phyloP scores from a whole-genome alignment of 345 rosid species.

The Citrus medica region DNA sequence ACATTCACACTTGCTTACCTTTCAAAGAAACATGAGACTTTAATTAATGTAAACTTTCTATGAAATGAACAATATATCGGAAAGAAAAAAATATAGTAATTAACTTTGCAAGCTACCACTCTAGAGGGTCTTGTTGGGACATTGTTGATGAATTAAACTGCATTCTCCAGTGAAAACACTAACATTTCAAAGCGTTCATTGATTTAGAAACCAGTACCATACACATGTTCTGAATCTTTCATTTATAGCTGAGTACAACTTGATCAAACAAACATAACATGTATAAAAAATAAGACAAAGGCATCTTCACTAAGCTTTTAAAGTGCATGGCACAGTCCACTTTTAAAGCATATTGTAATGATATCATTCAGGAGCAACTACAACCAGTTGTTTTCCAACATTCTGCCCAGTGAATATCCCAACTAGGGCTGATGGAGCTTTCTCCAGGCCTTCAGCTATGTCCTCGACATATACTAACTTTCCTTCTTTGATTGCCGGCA shows the following conservation, averaged over 20 bases:
- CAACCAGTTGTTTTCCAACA: slow-evolving; percentile 49
- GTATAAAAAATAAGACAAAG: not conserved
- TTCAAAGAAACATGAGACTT: no score
- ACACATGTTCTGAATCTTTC: not conserved
- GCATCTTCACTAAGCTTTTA: not conserved
- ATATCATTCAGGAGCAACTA: slow-evolving; percentile 34
- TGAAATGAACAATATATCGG: no score
- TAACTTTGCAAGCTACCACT: no score
- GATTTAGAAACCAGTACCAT: not conserved
- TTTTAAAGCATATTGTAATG: not conserved
- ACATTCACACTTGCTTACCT: no score
- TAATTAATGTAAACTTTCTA: no score
- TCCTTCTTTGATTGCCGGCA: slow-evolving; percentile 40
- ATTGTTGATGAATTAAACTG: no score
- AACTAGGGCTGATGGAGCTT: slow-evolving; percentile 41
- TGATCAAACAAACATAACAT: not conserved
- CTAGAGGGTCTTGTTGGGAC: no score
- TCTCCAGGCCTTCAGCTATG: slow-evolving; percentile 46
- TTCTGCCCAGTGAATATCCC: slow-evolving; percentile 53
- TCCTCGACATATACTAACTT: slow-evolving; percentile 52
- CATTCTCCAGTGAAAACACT: not conserved
- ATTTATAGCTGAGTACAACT: not conserved
- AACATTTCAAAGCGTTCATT: not conserved
- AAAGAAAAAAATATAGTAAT: no score
- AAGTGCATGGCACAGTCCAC: not conserved